Evolutionary conservation across 78 protist species (phyloP).

Genomic region (Guillardia theta): DNA sequence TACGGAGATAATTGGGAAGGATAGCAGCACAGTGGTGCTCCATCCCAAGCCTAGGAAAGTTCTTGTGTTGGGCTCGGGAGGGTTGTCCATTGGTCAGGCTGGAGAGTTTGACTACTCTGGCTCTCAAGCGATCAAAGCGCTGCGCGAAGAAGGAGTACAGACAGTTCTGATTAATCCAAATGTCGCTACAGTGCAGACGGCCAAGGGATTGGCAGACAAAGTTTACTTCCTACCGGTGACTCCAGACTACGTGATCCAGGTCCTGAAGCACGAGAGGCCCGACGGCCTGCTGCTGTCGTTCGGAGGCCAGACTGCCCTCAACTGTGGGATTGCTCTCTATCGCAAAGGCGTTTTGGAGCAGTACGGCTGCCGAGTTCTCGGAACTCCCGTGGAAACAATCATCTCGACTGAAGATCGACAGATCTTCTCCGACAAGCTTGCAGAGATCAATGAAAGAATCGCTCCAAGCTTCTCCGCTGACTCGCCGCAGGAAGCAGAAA

Average conservation of each 20-base stretch:
- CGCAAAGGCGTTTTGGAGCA: constrained; percentile 59
- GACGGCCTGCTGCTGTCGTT: constrained; percentile 90
- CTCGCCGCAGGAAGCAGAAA: constrained; percentile 52
- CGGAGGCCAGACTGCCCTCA: constrained; percentile 98
- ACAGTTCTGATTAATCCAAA: constrained; percentile 95
- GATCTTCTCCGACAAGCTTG: constrained; percentile 77
- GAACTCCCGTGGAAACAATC: constrained; percentile 87
- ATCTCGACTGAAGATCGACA: constrained; percentile 94
- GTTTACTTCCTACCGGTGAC: constrained; percentile 94
- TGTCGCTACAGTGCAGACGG: constrained; percentile 96
- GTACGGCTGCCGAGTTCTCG: constrained; percentile 82
- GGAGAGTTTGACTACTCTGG: constrained; percentile 99
- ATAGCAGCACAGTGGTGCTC: not conserved
- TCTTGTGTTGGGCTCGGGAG: constrained; percentile 93
- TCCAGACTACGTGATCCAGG: constrained; percentile 80
- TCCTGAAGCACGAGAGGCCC: constrained; percentile 88
- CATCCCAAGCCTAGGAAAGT: constrained; percentile 64
- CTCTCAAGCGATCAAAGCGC: constrained; percentile 88
- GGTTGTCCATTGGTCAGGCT: constrained; percentile 97
- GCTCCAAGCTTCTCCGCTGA: constrained; percentile 75
- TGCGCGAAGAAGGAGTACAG: constrained; percentile 81
- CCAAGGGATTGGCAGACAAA: constrained; percentile 82
- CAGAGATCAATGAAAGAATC: constrained; percentile 79
- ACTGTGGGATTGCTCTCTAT: constrained; percentile 89
- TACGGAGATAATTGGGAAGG: not conserved